Percentiles rank a stretch among this genome's conserved stretches.
phyloP scores from a whole-genome alignment of 2,329 filamentous ascomycete species.

The Rutstroemia sp. region DNA sequence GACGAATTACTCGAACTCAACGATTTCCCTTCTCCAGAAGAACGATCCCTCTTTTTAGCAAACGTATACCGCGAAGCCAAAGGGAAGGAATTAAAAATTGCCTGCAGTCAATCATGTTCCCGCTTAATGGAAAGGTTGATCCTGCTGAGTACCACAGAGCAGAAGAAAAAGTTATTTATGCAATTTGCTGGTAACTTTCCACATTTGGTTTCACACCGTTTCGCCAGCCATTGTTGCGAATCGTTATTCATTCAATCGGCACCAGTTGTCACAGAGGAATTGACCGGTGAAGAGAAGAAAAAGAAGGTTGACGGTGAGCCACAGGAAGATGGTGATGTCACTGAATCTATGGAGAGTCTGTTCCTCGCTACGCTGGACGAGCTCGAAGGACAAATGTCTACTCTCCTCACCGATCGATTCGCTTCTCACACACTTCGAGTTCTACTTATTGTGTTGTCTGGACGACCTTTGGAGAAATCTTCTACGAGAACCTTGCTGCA shows the following conservation, averaged over 20 bases:
- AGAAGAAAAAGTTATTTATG: slow-evolving; percentile 81
- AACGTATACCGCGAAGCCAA: slow-evolving; percentile 81
- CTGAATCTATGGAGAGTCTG: slow-evolving; percentile 66
- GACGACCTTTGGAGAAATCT: slow-evolving; percentile 65
- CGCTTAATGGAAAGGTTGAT: slow-evolving; percentile 88
- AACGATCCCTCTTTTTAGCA: slow-evolving; percentile 62
- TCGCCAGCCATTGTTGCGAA: slow-evolving; percentile 96
- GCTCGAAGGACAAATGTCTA: slow-evolving; percentile 76
- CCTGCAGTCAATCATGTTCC: slow-evolving; percentile 92
- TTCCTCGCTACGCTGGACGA: slow-evolving; percentile 81
- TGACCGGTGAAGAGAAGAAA: slow-evolving; percentile 40
- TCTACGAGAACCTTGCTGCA: slow-evolving; percentile 69
- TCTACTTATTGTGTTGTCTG: slow-evolving; percentile 77
- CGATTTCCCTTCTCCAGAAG: slow-evolving; percentile 72
- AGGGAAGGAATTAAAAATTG: slow-evolving; percentile 92
- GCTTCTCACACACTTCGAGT: slow-evolving; percentile 88
- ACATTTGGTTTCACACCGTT: slow-evolving; percentile 86
- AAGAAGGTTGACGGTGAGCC: slow-evolving; percentile 43
- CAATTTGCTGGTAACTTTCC: slow-evolving; percentile 83
- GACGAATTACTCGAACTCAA: slow-evolving; percentile 87
- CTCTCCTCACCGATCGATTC: slow-evolving; percentile 74
- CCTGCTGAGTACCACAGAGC: slow-evolving; percentile 65
- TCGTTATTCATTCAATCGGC: slow-evolving; percentile 82
- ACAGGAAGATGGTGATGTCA: slow-evolving; percentile 37
- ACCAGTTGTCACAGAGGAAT: slow-evolving; percentile 67